Conservation (phyloP, 768 basidiomycete species). For the Calocera viscosa region DNA sequence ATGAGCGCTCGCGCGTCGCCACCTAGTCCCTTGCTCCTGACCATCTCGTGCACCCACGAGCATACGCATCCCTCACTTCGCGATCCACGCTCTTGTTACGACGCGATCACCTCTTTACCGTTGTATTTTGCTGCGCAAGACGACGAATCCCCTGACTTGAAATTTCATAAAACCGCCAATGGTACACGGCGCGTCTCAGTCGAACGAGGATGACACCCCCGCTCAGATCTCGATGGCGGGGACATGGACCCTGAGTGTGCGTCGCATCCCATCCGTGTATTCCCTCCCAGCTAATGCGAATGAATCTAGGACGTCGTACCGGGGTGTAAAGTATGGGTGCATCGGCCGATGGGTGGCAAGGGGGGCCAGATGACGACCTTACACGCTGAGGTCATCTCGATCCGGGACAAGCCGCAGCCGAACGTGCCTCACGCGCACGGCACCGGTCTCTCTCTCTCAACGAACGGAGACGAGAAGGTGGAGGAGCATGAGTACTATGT, state of each 20-base stretch:
- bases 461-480: slow-evolving; percentile 45
- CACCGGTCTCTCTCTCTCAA: slow-evolving; percentile 32
- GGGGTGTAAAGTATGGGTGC: slow-evolving; percentile 92
- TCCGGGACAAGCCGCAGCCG: slow-evolving; percentile 71
- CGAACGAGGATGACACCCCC: not conserved
- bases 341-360: slow-evolving; percentile 52
- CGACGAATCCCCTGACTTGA: not conserved
- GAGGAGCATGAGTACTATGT: slow-evolving; percentile 92
- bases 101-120: not conserved
- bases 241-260: slow-evolving; percentile 4
- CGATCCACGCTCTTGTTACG: not conserved
- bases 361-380: slow-evolving; percentile 68
- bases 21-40: not conserved
- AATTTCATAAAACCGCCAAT: not conserved
- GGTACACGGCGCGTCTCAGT: not conserved
- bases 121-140: not conserved
- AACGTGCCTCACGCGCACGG: slow-evolving; percentile 40
- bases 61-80: not conserved
- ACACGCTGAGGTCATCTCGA: slow-evolving; percentile 89
- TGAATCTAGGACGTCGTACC: slow-evolving; percentile 60
- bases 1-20: not conserved
- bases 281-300: not conserved
- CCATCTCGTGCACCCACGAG: not conserved
- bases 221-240: not conserved
- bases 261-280: not conserved